Conservation (phyloP, 768 basidiomycete species). For the Termitomyces sp. region DNA sequence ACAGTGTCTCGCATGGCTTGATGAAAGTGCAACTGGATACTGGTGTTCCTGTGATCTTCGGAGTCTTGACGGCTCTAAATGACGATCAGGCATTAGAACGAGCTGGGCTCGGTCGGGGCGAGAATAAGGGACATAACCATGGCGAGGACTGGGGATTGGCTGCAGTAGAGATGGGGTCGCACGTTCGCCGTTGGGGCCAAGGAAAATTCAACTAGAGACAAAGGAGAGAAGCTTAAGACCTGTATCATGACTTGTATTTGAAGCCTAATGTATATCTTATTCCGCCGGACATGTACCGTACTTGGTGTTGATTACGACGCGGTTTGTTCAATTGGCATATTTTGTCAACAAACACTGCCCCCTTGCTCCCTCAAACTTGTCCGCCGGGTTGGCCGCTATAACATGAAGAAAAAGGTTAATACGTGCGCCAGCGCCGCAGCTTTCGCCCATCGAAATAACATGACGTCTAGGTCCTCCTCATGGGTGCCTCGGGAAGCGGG, state of each 20-base stretch:
- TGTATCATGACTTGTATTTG: conserved; percentile 5
- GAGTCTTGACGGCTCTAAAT: conserved; percentile 86
- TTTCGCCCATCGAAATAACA: conserved; percentile 13
- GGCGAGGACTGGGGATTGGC: conserved; percentile 98
- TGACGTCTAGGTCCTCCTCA: conserved; percentile 76
- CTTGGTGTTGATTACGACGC: neutral
- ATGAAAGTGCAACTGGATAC: conserved; percentile 95
- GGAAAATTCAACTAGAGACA: conserved; percentile 49
- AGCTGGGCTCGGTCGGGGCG: conserved; percentile 77
- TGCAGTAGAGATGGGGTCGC: conserved; percentile 88
- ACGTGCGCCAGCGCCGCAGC: conserved; percentile 6
- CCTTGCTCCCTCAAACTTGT: conserved; percentile 4
- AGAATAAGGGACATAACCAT: conserved; percentile 86
- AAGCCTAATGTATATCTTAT: neutral
- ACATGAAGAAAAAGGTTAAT: conserved; percentile 61
- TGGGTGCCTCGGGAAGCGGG: conserved; percentile 94
- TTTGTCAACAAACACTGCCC: conserved; percentile 8
- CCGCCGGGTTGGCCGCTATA: conserved; percentile 7
- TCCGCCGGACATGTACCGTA: neutral
- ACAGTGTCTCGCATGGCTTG: conserved; percentile 86
- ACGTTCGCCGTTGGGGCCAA: conserved; percentile 58
- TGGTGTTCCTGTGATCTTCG: conserved; percentile 93
- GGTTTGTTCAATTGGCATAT: conserved; percentile 7
- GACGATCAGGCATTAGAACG: conserved; percentile 94
- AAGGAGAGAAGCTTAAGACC: neutral